Conservation (phyloP, 148 eudicot genomes). For the Fagopyrum homotropicum region DNA sequence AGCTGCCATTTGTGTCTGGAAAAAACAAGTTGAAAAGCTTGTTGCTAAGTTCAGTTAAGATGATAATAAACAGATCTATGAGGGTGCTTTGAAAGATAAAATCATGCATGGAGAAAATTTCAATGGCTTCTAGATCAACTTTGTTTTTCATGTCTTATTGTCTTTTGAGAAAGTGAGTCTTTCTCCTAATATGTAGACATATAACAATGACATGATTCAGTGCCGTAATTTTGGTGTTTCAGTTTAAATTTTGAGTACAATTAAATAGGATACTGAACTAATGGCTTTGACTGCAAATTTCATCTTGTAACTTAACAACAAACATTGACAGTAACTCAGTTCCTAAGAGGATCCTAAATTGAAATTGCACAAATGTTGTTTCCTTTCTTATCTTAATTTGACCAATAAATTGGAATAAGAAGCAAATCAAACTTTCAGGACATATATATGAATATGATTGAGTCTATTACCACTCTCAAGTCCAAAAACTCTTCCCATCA, state of each 20-base stretch:
- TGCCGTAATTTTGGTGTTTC: background rate
- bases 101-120: background rate
- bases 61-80: background rate
- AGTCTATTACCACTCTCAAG: background rate
- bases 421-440: background rate
- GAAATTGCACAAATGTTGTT: background rate
- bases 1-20: conserved; percentile 1
- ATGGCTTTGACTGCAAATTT: background rate
- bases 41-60: background rate
- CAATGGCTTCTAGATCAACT: background rate
- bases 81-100: background rate
- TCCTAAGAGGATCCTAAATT: background rate
- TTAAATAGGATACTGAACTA: too few relatives aligned
- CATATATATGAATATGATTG: background rate
- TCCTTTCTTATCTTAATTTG: background rate
- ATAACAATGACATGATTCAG: background rate
- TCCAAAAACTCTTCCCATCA: background rate
- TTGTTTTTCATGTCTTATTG: background rate
- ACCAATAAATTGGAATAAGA: too few relatives aligned
- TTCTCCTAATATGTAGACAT: background rate
- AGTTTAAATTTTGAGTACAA: background rate
- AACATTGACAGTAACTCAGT: background rate
- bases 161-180: background rate
- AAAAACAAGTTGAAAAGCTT: background rate
- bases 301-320: background rate